Base-by-base conservation (phyloP, 768 basidiomycete genomes). In the Serendipita sp. region DNA sequence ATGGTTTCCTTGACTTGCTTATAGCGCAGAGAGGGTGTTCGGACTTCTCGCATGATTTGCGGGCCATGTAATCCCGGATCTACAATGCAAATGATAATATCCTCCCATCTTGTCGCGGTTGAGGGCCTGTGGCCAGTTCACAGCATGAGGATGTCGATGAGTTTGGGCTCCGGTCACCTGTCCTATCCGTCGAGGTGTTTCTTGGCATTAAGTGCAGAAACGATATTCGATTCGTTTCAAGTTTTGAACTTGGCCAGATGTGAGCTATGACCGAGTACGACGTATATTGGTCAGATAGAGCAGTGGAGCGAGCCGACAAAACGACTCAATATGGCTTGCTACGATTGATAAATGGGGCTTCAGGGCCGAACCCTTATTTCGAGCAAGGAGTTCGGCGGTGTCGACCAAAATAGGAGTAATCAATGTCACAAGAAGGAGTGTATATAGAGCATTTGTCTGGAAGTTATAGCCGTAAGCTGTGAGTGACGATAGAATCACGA, bases 371-470 rank as follows among this genome's bases (percentile, higher is more conserved):
- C 11, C 56, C 56, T 5, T 11, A n/a, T n/a, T 32, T 37, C 18
- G 56, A 60, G 35, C 16, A 7, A 28, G 56, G 10, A 60, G 56
- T 37, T 51, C 30, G 28, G 64, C 35, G 11, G 67, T 58, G 16
- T 67, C 41, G 5, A 48, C 41, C 8, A 66, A 16, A 13, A 45
- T 44, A 3, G 66, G 63, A 10, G 66, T 34, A n/a, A 68, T 35
- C 34, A 51, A 63, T 18, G 64, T n/a, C 28, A 62, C 45, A 28
- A 68, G 66, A 2, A 68, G 46, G 2, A 37, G 11, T 8, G 66
- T 64, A 18, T 45, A 45, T 18, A 68, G 46, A 34, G 51, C 35
- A 45, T 68, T 68, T 11, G 66, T 65, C 35, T 68, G 65, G 13
- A 68, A 37, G 2, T 64, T 66, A 54, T 24, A 24, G 24, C 24